Percentiles rank a stretch among this genome's conserved stretches.
phyloP scores from a whole-genome alignment of 2,329 filamentous ascomycete species.

The Byssochlamys sp. region DNA sequence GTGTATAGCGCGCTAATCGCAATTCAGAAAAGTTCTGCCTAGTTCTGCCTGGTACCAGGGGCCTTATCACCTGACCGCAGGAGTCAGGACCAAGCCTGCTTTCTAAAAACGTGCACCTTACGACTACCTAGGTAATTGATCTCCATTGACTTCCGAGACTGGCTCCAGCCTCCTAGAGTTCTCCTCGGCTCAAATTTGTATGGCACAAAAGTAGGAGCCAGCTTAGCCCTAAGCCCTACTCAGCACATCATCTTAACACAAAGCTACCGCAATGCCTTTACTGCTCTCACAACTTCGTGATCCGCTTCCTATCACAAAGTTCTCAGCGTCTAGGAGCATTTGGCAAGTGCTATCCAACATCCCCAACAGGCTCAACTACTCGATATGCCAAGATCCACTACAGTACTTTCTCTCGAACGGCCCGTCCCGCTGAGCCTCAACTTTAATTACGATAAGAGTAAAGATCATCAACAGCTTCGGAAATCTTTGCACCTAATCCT shows the following conservation, averaged over 20 bases:
- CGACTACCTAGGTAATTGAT: too few species aligned
- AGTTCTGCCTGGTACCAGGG: too few species aligned
- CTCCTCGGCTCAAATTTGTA: too few species aligned
- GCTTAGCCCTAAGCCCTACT: too few species aligned
- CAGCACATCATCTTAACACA: too few species aligned
- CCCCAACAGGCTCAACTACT: not conserved
- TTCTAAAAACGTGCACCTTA: not conserved
- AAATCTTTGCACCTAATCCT: slow-evolving; percentile 19
- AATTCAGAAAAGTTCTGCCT: not conserved
- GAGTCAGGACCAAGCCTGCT: not conserved
- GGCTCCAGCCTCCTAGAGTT: too few species aligned
- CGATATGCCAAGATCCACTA: not conserved
- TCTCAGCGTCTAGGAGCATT: not conserved
- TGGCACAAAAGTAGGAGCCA: too few species aligned
- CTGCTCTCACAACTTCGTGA: too few species aligned
- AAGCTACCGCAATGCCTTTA: too few species aligned
- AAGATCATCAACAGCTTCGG: slow-evolving; percentile 5
- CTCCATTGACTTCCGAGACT: too few species aligned
- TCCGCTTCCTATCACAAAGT: too few species aligned
- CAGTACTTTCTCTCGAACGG: slow-evolving; percentile 5
- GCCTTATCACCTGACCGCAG: not conserved
- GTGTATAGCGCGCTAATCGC: not conserved
- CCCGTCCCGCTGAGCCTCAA: slow-evolving; percentile 26
- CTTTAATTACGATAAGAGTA: slow-evolving; percentile 10
- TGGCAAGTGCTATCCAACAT: not conserved